Percentiles rank a stretch among this genome's conserved stretches.
phyloP scores from a whole-genome alignment of 805 yeast genomes.

The Candida khao-thaluensis region DNA sequence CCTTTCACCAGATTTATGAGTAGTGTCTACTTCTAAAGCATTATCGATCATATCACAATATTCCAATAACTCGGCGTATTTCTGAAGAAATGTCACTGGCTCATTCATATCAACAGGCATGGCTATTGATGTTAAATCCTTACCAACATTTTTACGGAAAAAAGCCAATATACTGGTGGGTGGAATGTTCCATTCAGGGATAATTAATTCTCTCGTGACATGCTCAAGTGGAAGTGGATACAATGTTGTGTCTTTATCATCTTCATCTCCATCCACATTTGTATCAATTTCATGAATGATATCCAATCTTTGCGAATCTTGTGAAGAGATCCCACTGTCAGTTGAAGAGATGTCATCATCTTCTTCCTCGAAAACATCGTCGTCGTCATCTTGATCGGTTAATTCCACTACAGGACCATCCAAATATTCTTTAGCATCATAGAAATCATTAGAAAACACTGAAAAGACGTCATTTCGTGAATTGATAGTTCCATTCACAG shows the following conservation, averaged over 20 bases:
- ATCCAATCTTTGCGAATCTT: not conserved
- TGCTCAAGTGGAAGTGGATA: constrained; percentile 62
- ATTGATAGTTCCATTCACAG: constrained; percentile 12
- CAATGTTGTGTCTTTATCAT: constrained; percentile 37
- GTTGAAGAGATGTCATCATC: constrained; percentile 20
- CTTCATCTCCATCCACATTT: constrained; percentile 10
- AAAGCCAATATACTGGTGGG: constrained; percentile 85
- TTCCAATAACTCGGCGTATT: constrained; percentile 77
- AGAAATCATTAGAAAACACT: constrained; percentile 30
- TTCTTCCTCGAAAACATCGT: constrained; percentile 16
- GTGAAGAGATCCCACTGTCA: constrained; percentile 1
- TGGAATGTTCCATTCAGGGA: constrained; percentile 54
- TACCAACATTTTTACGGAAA: constrained; percentile 87
- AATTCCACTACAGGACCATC: constrained; percentile 57
- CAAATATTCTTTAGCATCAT: constrained; percentile 68
- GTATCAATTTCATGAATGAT: constrained; percentile 8
- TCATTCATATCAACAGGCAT: constrained; percentile 96
- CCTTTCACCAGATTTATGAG: constrained; percentile 53
- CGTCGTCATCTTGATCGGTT: constrained; percentile 22
- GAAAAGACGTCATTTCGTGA: constrained; percentile 26
- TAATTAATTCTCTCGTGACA: constrained; percentile 55
- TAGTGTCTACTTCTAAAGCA: constrained; percentile 48
- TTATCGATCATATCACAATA: constrained; percentile 64
- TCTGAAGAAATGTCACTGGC: constrained; percentile 80
- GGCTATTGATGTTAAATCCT: constrained; percentile 78